These are phyloP conservation scores for Lasiosphaeris hirsuta DNA, from an alignment of 495 filamentous ascomycete genomes.

Conservation along the genomic window DNA sequence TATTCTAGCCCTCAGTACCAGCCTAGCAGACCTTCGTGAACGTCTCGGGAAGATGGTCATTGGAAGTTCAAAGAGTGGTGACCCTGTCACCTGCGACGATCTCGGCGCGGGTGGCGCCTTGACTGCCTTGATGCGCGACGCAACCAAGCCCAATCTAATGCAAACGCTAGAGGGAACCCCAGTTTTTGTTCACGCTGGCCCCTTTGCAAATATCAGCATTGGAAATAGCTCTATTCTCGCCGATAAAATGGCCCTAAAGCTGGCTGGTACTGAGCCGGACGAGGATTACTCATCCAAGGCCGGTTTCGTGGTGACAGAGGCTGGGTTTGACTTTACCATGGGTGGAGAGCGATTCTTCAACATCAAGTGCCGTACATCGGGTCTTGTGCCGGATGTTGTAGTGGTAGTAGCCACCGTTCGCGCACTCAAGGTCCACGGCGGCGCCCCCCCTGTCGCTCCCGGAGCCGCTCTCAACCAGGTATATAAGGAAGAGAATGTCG, in stretches of 20 bases:
- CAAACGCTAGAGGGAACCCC: constrained; percentile 96
- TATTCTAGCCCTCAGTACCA: constrained; percentile 88
- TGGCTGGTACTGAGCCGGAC: constrained; percentile 92
- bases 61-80: constrained; percentile 76
- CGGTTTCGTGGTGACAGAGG: constrained; percentile 96
- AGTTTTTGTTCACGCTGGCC: constrained; percentile 94
- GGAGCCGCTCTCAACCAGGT: constrained; percentile 77
- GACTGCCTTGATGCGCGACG: constrained; percentile 93
- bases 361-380: constrained; percentile 96
- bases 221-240: constrained; percentile 92
- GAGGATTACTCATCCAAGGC: constrained; percentile 81
- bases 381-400: constrained; percentile 85
- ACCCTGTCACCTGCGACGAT: constrained; percentile 94
- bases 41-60: constrained; percentile 96
- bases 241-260: constrained; percentile 91
- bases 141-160: constrained; percentile 98
- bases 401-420: constrained; percentile 94
- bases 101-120: constrained; percentile 90
- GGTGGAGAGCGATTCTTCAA: constrained; percentile 99
- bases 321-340: constrained; percentile 99
- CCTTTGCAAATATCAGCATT: constrained; percentile 97
- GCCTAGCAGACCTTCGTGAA: constrained; percentile 86
- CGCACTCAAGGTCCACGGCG: constrained; percentile 94
- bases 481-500: constrained; percentile 90
- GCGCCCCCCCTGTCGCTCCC: constrained; percentile 85